Evolutionary conservation across 108 stramenopile species (phyloP).

Genomic region (Conticribra weissflogii): DNA sequence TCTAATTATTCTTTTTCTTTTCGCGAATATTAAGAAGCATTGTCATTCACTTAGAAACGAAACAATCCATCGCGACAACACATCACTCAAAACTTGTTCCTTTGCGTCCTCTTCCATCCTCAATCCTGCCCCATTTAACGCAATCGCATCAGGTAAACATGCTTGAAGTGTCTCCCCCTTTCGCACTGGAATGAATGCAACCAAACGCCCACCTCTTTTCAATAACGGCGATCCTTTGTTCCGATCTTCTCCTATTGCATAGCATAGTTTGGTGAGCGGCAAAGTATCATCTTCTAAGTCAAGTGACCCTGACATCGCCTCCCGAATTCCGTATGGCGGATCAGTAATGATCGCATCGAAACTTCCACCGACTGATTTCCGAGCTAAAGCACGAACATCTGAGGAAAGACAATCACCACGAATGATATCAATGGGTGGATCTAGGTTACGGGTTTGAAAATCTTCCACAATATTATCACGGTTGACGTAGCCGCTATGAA

Average conservation of each 20-base stretch:
- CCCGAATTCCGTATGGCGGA: conserved; percentile 85
- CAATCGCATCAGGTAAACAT: conserved; percentile 32
- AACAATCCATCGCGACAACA: conserved; percentile 45
- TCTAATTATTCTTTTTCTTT: too few relatives aligned
- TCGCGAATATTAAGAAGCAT: too few relatives aligned
- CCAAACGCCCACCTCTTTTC: conserved; percentile 45
- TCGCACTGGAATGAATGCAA: conserved; percentile 52
- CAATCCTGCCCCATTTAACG: conserved; percentile 31
- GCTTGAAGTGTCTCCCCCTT: conserved; percentile 36
- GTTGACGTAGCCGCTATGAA: conserved; percentile 71
- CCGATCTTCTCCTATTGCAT: conserved; percentile 46
- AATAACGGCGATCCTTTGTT: conserved; percentile 34
- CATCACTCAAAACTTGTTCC: conserved; percentile 50
- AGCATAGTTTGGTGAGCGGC: conserved; percentile 40
- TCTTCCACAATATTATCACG: conserved; percentile 70
- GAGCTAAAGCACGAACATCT: conserved; percentile 58
- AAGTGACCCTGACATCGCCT: conserved; percentile 18
- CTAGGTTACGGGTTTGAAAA: conserved; percentile 65
- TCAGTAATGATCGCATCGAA: conserved; percentile 89
- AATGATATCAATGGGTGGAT: conserved; percentile 60
- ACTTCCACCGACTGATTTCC: conserved; percentile 46
- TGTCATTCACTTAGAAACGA: conserved; percentile 27
- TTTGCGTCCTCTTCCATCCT: conserved; percentile 44
- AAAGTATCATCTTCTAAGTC: not conserved
- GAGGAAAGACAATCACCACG: conserved; percentile 59